Conservation (phyloP, 1,284 basidiomycete genomes). For the Ceratobasidium papillatum region DNA sequence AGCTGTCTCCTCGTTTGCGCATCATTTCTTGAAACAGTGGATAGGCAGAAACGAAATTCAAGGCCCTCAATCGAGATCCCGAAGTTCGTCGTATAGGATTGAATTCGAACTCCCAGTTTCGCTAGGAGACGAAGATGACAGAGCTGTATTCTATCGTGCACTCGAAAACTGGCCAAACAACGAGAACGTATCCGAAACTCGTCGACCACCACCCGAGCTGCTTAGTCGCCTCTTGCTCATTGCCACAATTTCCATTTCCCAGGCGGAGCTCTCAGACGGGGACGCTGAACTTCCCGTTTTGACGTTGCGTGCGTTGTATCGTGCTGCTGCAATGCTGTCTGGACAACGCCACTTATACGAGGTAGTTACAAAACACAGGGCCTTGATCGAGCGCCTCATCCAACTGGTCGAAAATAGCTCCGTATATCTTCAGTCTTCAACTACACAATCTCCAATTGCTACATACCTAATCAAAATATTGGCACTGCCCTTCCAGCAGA, state of each 20-base stretch:
- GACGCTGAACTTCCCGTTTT: not conserved
- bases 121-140: not conserved
- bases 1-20: constrained; percentile 11
- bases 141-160: not conserved
- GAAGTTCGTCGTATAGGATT: constrained; percentile 14
- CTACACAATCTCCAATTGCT: not conserved
- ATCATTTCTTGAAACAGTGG: constrained; percentile 7
- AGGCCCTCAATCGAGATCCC: not conserved
- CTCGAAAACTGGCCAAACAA: not conserved
- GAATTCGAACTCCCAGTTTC: constrained; percentile 18
- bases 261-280: not conserved
- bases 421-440: not conserved
- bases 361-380: not conserved
- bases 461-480: not conserved
- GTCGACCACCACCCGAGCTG: not conserved
- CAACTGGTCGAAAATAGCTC: not conserved
- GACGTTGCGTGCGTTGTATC: not conserved
- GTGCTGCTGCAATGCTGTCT: not conserved
- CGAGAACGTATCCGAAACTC: not conserved
- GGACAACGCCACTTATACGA: not conserved
- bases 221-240: constrained; percentile 17
- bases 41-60: constrained; percentile 13
- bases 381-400: not conserved
- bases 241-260: not conserved
- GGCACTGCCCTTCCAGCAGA: not conserved